Percentiles rank a stretch among this genome's conserved stretches.
These are phyloP conservation scores for Colletotrichum sp. DNA, from an alignment of 2,329 filamentous ascomycete species.

Conservation along the genomic window DNA sequence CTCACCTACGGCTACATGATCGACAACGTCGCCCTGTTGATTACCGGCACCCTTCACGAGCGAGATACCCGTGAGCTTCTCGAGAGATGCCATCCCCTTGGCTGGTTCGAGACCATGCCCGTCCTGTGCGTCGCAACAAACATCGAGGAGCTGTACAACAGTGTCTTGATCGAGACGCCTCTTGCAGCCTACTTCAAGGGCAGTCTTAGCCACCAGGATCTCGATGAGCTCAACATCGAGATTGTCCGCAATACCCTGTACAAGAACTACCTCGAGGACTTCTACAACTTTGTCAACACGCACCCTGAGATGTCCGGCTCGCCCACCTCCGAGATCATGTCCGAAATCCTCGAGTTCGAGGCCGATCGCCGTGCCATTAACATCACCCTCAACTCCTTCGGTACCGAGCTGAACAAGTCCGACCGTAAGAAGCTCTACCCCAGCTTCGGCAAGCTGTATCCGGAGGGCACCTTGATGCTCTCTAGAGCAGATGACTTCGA, in stretches of 20 bases:
- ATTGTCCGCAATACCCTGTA: constrained; percentile 98
- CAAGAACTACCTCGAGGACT: constrained; percentile 99
- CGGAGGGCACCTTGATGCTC: constrained; percentile 93
- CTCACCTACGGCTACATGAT: constrained; percentile 99
- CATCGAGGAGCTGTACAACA: constrained; percentile 98
- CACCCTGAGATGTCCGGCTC: constrained; percentile 86
- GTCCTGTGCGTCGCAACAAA: constrained; percentile 98
- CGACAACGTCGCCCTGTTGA: constrained; percentile 96
- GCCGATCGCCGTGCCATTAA: constrained; percentile 97
- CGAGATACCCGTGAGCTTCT: constrained; percentile 94
- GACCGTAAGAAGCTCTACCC: constrained; percentile 98
- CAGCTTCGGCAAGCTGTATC: constrained; percentile 87
- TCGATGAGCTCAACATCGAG: constrained; percentile 99
- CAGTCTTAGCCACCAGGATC: constrained; percentile 91
- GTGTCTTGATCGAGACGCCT: constrained; percentile 94
- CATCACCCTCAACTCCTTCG: constrained; percentile 98
- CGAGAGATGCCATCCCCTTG: constrained; percentile 93
- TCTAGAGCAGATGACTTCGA: constrained; percentile 94
- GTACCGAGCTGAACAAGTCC: constrained; percentile 90
- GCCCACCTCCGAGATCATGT: constrained; percentile 93
- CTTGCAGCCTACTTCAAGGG: constrained; percentile 97
- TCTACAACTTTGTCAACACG: constrained; percentile 91
- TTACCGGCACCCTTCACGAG: constrained; percentile 97
- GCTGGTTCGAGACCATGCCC: constrained; percentile 99
- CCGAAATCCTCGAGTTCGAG: constrained; percentile 94